Evolutionary conservation across 2,329 filamentous ascomycete species (phyloP).

Genomic region (Coccinonectria pachysandricola): DNA sequence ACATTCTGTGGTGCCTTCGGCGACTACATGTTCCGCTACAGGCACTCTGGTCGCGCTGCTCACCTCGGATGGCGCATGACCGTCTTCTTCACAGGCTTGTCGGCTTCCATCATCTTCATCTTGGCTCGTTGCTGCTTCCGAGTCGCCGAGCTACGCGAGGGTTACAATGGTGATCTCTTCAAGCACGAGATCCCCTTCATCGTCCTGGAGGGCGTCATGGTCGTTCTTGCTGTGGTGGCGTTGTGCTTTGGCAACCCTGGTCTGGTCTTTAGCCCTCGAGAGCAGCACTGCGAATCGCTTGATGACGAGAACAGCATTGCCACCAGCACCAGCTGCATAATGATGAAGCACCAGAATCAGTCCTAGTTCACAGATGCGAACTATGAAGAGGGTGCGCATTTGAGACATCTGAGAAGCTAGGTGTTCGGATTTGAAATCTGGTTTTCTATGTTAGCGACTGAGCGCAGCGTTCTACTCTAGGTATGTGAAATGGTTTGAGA

Average conservation of each 20-base stretch:
- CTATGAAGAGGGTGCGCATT: too few species aligned
- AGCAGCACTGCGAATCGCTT: too few species aligned
- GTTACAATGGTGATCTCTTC: constrained; percentile 48
- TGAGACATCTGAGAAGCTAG: too few species aligned
- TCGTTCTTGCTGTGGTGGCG: constrained; percentile 26
- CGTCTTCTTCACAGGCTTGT: constrained; percentile 42
- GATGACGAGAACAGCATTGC: too few species aligned
- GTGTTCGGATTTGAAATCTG: too few species aligned
- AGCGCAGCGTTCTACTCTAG: too few species aligned
- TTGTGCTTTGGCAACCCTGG: constrained; percentile 34
- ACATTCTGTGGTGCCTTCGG: constrained; percentile 38
- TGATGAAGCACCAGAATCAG: too few species aligned
- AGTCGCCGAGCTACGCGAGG: constrained; percentile 54
- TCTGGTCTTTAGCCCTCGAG: constrained; percentile 25
- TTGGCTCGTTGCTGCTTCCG: constrained; percentile 54
- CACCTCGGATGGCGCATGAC: constrained; percentile 21
- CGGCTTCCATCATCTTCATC: constrained; percentile 46
- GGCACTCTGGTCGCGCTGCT: constrained; percentile 16
- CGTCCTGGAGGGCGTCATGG: constrained; percentile 36
- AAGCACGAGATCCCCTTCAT: constrained; percentile 42
- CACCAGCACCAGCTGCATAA: too few species aligned
- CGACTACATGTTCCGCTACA: constrained; percentile 40
- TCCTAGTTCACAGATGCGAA: too few species aligned
- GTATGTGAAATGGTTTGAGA: too few species aligned
- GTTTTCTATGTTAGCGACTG: too few species aligned